phyloP scores from a whole-genome alignment of 2,329 filamentous ascomycete genomes.

The Aureobasidium pullulans region DNA sequence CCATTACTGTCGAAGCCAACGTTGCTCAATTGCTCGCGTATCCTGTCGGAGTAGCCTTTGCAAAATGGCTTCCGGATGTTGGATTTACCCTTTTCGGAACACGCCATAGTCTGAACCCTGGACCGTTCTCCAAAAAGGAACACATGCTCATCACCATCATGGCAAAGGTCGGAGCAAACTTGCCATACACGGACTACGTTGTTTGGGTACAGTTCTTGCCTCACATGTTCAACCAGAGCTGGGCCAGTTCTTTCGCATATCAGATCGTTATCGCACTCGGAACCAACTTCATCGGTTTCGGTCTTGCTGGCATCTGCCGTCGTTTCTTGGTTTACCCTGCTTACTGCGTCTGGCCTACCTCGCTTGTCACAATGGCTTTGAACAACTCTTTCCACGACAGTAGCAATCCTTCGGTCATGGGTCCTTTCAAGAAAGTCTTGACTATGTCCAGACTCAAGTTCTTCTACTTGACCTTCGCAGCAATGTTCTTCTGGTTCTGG shows the following conservation, averaged over 20 bases:
- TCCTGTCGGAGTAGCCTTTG: conserved; percentile 74
- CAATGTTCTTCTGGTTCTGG: conserved; percentile 73
- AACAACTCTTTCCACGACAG: conserved; percentile 78
- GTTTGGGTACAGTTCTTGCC: background rate
- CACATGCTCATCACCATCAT: conserved; percentile 40
- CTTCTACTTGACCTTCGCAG: conserved; percentile 58
- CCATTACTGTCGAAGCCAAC: conserved; percentile 2
- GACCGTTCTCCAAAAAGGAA: conserved; percentile 48
- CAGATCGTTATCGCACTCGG: conserved; percentile 77
- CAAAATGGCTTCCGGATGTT: conserved; percentile 53
- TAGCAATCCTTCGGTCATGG: conserved; percentile 60
- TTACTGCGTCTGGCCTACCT: conserved; percentile 86
- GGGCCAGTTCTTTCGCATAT: conserved; percentile 54
- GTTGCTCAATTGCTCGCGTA: conserved; percentile 63
- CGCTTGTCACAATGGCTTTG: conserved; percentile 81
- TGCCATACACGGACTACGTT: conserved; percentile 1
- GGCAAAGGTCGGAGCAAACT: conserved; percentile 17
- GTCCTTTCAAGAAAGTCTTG: conserved; percentile 45
- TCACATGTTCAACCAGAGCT: background rate
- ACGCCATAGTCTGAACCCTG: conserved; percentile 27
- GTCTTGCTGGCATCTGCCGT: conserved; percentile 73
- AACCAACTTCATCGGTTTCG: conserved; percentile 78
- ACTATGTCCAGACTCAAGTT: conserved; percentile 74
- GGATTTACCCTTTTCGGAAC: conserved; percentile 29
- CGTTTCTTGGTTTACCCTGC: conserved; percentile 75